phyloP scores from a whole-genome alignment of 2,329 filamentous ascomycete genomes.

The Leptosphaerulina australis region DNA sequence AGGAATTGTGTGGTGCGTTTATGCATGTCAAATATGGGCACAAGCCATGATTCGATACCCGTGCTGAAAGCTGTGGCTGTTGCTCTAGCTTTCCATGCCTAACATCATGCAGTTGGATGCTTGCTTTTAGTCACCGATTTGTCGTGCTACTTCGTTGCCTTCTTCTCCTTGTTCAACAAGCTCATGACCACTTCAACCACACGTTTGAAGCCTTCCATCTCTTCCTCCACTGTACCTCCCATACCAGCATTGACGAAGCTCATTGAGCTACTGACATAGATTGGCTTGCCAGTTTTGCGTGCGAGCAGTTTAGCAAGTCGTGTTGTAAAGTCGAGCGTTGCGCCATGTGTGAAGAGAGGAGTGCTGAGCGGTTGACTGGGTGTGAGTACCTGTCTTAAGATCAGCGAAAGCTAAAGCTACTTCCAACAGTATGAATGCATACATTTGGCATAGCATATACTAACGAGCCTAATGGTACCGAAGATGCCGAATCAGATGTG shows the following conservation, averaged over 20 bases:
- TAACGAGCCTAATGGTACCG: slow-evolving; percentile 75
- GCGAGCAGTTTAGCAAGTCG: slow-evolving; percentile 83
- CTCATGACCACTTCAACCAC: slow-evolving; percentile 71
- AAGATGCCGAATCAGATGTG: slow-evolving; percentile 49
- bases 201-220: slow-evolving; percentile 83
- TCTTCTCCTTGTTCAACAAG: slow-evolving; percentile 4
- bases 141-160: neutral
- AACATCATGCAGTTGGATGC: too few species aligned
- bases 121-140: neutral
- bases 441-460: slow-evolving; percentile 95
- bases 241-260: slow-evolving; percentile 75
- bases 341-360: slow-evolving; percentile 74
- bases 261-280: slow-evolving; percentile 91
- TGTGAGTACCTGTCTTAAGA: slow-evolving; percentile 47
- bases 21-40: too few species aligned
- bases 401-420: slow-evolving; percentile 16
- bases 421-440: slow-evolving; percentile 30
- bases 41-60: too few species aligned
- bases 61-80: too few species aligned
- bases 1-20: too few species aligned
- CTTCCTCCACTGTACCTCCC: slow-evolving; percentile 85
- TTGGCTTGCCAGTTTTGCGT: slow-evolving; percentile 71
- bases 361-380: slow-evolving; percentile 72
- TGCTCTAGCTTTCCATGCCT: too few species aligned
- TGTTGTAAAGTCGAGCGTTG: slow-evolving; percentile 83